Conservation (phyloP, 768 basidiomycete genomes). For the Terana coerulea region DNA sequence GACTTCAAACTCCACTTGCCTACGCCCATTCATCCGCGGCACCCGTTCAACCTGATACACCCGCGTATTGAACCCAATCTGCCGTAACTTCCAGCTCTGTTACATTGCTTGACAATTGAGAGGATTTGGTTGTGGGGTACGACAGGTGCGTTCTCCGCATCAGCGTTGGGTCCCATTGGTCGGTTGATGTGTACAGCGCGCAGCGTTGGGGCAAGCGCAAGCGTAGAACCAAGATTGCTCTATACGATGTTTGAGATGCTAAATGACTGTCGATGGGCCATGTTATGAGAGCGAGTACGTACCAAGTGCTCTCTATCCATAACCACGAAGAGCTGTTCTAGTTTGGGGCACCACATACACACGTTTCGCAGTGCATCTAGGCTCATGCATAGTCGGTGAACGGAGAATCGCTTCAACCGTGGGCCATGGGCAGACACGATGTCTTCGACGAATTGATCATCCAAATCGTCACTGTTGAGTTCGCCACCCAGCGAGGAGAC, state of each 20-base stretch:
- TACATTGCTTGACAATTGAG: conserved; percentile 46
- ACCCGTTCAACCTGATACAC: conserved; percentile 65
- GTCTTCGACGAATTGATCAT: conserved; percentile 46
- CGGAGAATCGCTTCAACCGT: conserved; percentile 53
- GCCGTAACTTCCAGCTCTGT: conserved; percentile 41
- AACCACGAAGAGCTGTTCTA: conserved; percentile 66
- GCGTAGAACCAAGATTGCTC: conserved; percentile 37
- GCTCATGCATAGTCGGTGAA: conserved; percentile 60
- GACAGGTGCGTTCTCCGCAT: conserved; percentile 15
- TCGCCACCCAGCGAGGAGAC: conserved; percentile 46
- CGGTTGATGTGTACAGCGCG: conserved; percentile 61
- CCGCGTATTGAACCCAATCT: conserved; percentile 64
- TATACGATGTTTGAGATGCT: conserved; percentile 23
- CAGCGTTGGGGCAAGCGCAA: conserved; percentile 45
- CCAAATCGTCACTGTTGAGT: conserved; percentile 26
- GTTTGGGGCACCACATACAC: conserved; percentile 46
- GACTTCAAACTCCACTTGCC: conserved; percentile 34
- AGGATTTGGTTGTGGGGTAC: conserved; percentile 23
- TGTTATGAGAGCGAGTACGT: background rate
- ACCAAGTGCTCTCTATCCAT: conserved; percentile 33
- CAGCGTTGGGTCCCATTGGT: conserved; percentile 15
- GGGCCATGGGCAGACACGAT: conserved; percentile 49
- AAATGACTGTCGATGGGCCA: background rate
- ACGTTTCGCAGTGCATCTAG: conserved; percentile 47
- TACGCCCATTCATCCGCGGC: conserved; percentile 34